Evolutionary conservation across 2,329 filamentous ascomycete species (phyloP), one percentile per base, ranked within the genome.

Genomic region (Thermochaetoides dissita): DNA sequence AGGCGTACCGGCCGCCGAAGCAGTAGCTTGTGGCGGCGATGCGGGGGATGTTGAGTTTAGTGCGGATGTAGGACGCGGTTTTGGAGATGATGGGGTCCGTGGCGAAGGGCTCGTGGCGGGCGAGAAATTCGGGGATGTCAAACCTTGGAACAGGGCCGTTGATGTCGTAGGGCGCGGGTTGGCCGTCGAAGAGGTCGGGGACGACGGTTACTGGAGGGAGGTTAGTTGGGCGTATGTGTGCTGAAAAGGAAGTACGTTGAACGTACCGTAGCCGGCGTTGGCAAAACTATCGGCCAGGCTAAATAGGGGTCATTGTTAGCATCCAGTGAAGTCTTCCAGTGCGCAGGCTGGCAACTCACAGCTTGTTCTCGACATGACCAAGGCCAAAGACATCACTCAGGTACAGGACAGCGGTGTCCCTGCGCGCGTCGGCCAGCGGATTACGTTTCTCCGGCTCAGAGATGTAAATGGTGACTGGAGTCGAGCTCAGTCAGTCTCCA

Each of bases 171-270:
- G 63, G 63, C 40, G 78, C 65, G 9, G 72, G 62, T 42, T 73
- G 67, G 48, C 74, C 76, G 47, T 68, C 59, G 66, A 83, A 81
- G 39, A 83, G 63, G 57, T 84, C 80, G 2, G 79, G 80, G 44
- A 79, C 68, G 38, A 80, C 62, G 47, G 72, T 68, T 40, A 0
- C 56, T 59, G 34, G 3, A 30, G 37, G 3, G 33, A 10, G 17
- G 10, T 39, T 38, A 42, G 39, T 38, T n/a, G n/a, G n/a, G n/a
- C n/a, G n/a, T n/a, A n/a, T n/a, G n/a, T n/a, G n/a, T n/a, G n/a
- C n/a, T n/a, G n/a, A n/a, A n/a, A n/a, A n/a, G n/a, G n/a, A n/a
- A n/a, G n/a, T n/a, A n/a, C n/a, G n/a, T n/a, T n/a, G n/a, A n/a
- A n/a, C 17, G 17, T 24, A 24, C 17, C 17, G 17, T 24, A 24